A percentile compares a stretch with the other conserved stretches of the same genome.
Conservation (phyloP, 2,329 filamentous ascomycete species). For the Magnaporthales sp. region DNA sequence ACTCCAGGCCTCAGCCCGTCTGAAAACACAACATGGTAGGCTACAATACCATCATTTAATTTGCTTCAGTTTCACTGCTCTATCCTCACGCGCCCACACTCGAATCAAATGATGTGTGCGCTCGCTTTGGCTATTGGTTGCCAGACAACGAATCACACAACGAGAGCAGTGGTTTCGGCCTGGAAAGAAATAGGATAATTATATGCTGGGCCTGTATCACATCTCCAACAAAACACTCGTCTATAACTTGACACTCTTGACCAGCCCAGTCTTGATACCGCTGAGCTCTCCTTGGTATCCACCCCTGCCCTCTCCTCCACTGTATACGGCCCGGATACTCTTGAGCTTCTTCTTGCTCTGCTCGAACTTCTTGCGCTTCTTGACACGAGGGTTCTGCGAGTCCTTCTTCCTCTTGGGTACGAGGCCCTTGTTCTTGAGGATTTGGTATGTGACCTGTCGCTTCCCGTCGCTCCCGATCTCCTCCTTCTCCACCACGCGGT, state of each 20-base stretch:
- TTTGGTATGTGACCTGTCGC: slow-evolving; percentile 84
- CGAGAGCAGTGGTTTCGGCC: too few species aligned
- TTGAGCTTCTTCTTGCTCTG: slow-evolving; percentile 93
- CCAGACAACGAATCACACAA: too few species aligned
- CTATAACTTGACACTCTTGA: slow-evolving; percentile 89
- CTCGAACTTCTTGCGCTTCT: slow-evolving; percentile 95
- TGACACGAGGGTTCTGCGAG: slow-evolving; percentile 87
- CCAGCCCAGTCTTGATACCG: slow-evolving; percentile 87
- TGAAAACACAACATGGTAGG: not conserved
- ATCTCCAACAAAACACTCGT: not conserved
- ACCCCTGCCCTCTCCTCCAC: slow-evolving; percentile 73
- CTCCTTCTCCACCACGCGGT: slow-evolving; percentile 56
- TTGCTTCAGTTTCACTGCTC: too few species aligned
- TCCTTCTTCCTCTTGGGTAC: slow-evolving; percentile 81
- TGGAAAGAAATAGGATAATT: too few species aligned
- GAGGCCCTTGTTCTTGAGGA: slow-evolving; percentile 96
- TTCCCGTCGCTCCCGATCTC: slow-evolving; percentile 76
- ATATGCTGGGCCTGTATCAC: not conserved
- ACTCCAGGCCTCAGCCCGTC: not conserved
- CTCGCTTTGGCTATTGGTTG: too few species aligned
- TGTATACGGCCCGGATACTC: slow-evolving; percentile 78
- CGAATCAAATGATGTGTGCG: too few species aligned
- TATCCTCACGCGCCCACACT: too few species aligned
- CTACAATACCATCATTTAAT: not conserved
- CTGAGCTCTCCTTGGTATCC: slow-evolving; percentile 88